Percentiles rank a stretch among this genome's conserved stretches.
phyloP scores from a whole-genome alignment of 331 rosid genomes.

The Phaseolus coccineus region DNA sequence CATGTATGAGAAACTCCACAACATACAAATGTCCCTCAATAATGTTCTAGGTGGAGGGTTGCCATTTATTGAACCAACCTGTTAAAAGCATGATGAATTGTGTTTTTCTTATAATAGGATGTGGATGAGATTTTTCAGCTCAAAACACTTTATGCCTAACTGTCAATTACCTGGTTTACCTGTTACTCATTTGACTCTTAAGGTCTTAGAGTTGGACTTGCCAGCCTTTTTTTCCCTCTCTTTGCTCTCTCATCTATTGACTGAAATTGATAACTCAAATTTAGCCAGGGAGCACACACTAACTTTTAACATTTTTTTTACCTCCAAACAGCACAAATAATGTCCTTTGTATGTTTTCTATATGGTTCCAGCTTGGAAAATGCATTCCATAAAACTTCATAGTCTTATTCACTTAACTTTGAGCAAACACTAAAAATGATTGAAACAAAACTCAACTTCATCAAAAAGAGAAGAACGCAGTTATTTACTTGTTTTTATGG shows the following conservation, averaged over 20 bases:
- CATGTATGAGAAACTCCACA: constrained; percentile 36
- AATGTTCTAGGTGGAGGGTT: constrained; percentile 37
- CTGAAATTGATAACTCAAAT: constrained; percentile 39
- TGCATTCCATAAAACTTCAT: neutral
- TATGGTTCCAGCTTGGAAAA: neutral
- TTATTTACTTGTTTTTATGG: neutral
- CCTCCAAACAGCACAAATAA: neutral
- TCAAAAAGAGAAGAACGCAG: neutral
- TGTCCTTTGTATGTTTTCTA: constrained; percentile 25
- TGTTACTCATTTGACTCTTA: constrained; percentile 46
- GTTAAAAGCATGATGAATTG: constrained; percentile 34
- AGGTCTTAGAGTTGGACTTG: constrained; percentile 39
- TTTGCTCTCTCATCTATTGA: constrained; percentile 29
- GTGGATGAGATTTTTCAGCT: constrained; percentile 41
- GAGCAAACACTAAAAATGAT: neutral
- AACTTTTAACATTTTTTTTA: neutral
- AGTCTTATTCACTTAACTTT: neutral
- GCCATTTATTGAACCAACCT: constrained; percentile 45
- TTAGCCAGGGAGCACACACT: constrained; percentile 16
- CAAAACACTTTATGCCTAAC: constrained; percentile 42
- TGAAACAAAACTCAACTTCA: constrained; percentile 25
- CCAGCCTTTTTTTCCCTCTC: constrained; percentile 9
- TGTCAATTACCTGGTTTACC: constrained; percentile 48
- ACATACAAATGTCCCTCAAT: constrained; percentile 35
- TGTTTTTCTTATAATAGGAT: constrained; percentile 40